These are phyloP conservation scores for Cystobasidium ongulense DNA, from an alignment of 768 basidiomycete genomes.

Conservation along the genomic window DNA sequence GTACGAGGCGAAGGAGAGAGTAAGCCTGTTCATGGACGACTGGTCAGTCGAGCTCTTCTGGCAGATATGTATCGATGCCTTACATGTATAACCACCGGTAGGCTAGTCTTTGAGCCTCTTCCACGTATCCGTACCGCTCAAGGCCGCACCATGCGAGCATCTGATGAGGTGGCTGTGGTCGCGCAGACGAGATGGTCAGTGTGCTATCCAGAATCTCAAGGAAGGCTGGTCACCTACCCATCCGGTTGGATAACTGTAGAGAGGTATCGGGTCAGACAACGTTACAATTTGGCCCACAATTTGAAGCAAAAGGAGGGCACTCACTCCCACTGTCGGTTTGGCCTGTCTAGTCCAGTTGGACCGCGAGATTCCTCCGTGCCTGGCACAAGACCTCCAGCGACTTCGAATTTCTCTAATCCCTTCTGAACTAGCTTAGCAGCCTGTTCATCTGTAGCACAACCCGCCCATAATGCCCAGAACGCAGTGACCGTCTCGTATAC, in stretches of 20 bases:
- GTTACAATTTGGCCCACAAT: no score
- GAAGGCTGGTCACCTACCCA: background rate
- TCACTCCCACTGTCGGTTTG: slow-evolving; percentile 93
- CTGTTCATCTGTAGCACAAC: slow-evolving; percentile 92
- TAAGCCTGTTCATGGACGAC: slow-evolving; percentile 58
- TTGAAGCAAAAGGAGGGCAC: slow-evolving; percentile 29
- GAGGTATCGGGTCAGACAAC: no score
- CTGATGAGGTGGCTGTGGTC: slow-evolving; percentile 57
- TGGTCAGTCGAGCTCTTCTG: slow-evolving; percentile 1
- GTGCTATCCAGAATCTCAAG: background rate
- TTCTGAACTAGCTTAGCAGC: slow-evolving; percentile 85
- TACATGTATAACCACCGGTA: slow-evolving; percentile 98
- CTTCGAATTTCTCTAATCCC: slow-evolving; percentile 90
- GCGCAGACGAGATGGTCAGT: slow-evolving; percentile 54
- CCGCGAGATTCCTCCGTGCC: slow-evolving; percentile 95
- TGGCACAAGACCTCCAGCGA: slow-evolving; percentile 85
- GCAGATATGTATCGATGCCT: slow-evolving; percentile 33
- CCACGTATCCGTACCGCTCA: slow-evolving; percentile 87
- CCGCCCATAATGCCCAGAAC: slow-evolving; percentile 95
- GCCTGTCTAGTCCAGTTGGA: slow-evolving; percentile 86
- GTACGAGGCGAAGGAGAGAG: slow-evolving; percentile 87
- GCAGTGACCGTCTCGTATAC: slow-evolving; percentile 94
- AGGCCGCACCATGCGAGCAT: slow-evolving; percentile 98
- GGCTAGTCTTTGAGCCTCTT: slow-evolving; percentile 83
- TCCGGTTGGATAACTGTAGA: slow-evolving; percentile 8